Conservation (phyloP, 805 yeast genomes). For the Pichia scutulata region DNA sequence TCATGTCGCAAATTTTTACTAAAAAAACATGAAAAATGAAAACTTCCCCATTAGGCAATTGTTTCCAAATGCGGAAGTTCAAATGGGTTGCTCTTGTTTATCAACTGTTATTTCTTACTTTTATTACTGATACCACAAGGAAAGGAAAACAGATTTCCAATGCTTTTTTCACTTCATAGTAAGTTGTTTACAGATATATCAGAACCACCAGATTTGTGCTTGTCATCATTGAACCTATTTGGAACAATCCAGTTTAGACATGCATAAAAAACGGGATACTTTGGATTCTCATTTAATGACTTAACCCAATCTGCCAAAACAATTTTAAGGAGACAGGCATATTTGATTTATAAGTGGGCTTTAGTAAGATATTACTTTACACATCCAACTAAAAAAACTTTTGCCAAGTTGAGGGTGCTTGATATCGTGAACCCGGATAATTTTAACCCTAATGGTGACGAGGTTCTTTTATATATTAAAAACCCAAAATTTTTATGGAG, state of each 20-base stretch:
- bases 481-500: slow-evolving; percentile 1
- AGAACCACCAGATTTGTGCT: background rate
- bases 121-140: no score
- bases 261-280: background rate
- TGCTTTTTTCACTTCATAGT: background rate
- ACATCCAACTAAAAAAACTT: background rate
- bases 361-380: background rate
- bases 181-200: no score
- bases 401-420: background rate
- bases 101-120: no score
- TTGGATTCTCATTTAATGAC: background rate
- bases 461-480: background rate
- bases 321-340: background rate
- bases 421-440: background rate
- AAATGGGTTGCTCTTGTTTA: no score
- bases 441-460: background rate
- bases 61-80: no score
- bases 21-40: no score
- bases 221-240: background rate
- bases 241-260: background rate
- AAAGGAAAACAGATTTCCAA: no score
- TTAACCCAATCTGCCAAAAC: background rate
- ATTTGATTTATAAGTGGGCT: background rate
- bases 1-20: no score
- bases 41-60: no score